Evolutionary conservation across 805 yeast genomes (phyloP).

Genomic region (Candida maris): DNA sequence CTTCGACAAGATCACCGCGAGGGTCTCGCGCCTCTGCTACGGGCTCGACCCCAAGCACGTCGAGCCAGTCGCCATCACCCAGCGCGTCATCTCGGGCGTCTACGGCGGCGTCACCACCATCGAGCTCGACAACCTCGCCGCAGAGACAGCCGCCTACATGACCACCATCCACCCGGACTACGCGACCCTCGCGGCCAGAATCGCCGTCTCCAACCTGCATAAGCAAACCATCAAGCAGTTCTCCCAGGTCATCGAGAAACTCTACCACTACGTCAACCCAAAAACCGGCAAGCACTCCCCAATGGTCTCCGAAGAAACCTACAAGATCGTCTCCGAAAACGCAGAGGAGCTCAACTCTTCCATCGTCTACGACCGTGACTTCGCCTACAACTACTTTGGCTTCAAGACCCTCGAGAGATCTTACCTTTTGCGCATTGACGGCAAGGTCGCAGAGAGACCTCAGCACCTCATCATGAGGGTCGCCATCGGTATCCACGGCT

Average conservation of each 20-base stretch:
- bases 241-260: slow-evolving; percentile 68
- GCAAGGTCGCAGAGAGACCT: slow-evolving; percentile 58
- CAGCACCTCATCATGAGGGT: slow-evolving; percentile 63
- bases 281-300: slow-evolving; percentile 64
- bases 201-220: slow-evolving; percentile 90
- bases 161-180: slow-evolving; percentile 98
- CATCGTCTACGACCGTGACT: slow-evolving; percentile 67
- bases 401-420: slow-evolving; percentile 61
- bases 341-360: slow-evolving; percentile 68
- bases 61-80: slow-evolving; percentile 94
- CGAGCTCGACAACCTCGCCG: slow-evolving; percentile 77
- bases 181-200: slow-evolving; percentile 91
- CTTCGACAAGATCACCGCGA: slow-evolving; percentile 94
- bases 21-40: slow-evolving; percentile 89
- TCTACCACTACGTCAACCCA: slow-evolving; percentile 79
- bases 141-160: slow-evolving; percentile 97
- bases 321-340: slow-evolving; percentile 58
- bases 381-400: slow-evolving; percentile 55
- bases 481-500: slow-evolving; percentile 57
- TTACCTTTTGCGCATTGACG: slow-evolving; percentile 50
- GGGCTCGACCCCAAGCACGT: slow-evolving; percentile 90
- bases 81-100: slow-evolving; percentile 92
- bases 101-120: slow-evolving; percentile 95
- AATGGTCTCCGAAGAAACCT: slow-evolving; percentile 66
- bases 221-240: slow-evolving; percentile 89